Evolutionary conservation across 1,284 basidiomycete species (phyloP).

Genomic region (Trametes polyzona): DNA sequence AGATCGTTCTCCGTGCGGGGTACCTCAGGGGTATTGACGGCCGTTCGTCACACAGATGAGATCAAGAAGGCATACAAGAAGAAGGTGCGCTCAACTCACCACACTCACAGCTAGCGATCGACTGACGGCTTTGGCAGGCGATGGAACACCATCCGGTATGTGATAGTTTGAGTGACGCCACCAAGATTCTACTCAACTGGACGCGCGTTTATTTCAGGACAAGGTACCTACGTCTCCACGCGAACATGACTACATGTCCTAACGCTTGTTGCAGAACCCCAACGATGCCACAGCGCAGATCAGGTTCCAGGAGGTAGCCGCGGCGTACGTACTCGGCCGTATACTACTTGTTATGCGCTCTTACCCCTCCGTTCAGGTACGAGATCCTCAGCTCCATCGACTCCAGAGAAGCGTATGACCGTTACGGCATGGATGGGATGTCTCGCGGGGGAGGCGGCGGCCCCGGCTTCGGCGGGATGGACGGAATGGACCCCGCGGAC

Average conservation of each 20-base stretch:
- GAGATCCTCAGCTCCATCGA: slow-evolving; percentile 85
- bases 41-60: slow-evolving; percentile 56
- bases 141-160: slow-evolving; percentile 90
- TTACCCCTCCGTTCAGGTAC: slow-evolving; percentile 56
- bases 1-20: background rate
- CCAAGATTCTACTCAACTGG: background rate
- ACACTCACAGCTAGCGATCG: slow-evolving; percentile 20
- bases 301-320: slow-evolving; percentile 88
- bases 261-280: slow-evolving; percentile 57
- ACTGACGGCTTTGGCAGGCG: slow-evolving; percentile 54
- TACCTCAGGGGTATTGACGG: slow-evolving; percentile 16
- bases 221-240: slow-evolving; percentile 48
- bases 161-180: slow-evolving; percentile 22
- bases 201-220: slow-evolving; percentile 47
- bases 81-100: slow-evolving; percentile 57
- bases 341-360: background rate
- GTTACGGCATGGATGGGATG: slow-evolving; percentile 75
- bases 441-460: slow-evolving; percentile 48
- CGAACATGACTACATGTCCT: background rate
- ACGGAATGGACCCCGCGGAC: slow-evolving; percentile 66
- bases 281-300: slow-evolving; percentile 78
- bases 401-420: slow-evolving; percentile 81
- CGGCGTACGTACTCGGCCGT: slow-evolving; percentile 61
- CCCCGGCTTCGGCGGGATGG: slow-evolving; percentile 41
- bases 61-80: slow-evolving; percentile 93